Evolutionary conservation across 2,329 filamentous ascomycete species (phyloP), one percentile per base, ranked within the genome.

Genomic region (Penicillium griseofulvum): DNA sequence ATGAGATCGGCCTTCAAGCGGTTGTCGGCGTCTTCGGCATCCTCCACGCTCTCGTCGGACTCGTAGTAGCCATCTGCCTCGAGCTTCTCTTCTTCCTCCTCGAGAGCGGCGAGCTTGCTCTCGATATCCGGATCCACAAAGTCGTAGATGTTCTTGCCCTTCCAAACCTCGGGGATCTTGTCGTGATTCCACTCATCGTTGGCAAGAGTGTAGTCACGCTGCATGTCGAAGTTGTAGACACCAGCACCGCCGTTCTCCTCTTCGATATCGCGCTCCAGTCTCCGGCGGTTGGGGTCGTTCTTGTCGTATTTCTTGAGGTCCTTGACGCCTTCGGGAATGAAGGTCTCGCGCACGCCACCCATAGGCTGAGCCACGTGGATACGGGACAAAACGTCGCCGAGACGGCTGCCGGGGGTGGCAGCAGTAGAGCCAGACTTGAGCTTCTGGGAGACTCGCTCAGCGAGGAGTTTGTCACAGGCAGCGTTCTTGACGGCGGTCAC

Each of bases 61-160:
- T 97, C 90, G 77, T 99, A 99, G 81, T 89, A 96, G 56, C 94
- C 94, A 62, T 96, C 90, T 8, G 86, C 87, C 75, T 97, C 89
- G 14, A 97, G 84, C 67, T 88, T 88, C 78, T 96, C 93, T 74
- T 99, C 94, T 71, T 99, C 95, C 60, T 92, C 92, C 75, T 99
- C 94, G 33, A 99, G 82, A 53, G 91, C 91, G 49, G 88, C 87
- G 47, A 99, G 84, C 80, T 96, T 97, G 64, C 86, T 83, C 69
- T 96, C 94, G 71, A 99, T 99, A 53, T 99, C 95, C 1, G 93
- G 92, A 69, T 97, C 94, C 69, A 99, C 86, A 74, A 90, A 99
- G 76, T 99, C 94, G 78, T 93, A 94, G 55, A 99, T 90, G 74
- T 99, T 99, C 83, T 93, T 92, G 75, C 94, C 94, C 70, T 97